Evolutionary conservation across 2,329 filamentous ascomycete genomes (phyloP).

Genomic region (Cyphellophora attinorum): DNA sequence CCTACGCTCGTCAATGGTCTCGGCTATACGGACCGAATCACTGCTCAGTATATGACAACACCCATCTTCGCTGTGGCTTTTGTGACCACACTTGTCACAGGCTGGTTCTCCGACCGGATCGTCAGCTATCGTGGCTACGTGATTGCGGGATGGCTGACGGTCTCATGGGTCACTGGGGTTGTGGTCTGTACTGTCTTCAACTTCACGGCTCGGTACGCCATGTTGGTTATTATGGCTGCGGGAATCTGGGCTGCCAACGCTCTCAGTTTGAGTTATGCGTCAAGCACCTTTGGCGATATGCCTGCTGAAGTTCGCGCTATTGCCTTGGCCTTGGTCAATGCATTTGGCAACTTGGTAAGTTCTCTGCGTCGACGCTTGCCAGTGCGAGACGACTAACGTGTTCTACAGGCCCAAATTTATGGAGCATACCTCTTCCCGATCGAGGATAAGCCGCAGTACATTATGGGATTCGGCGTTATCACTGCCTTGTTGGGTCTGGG

Average conservation of each 20-base stretch:
- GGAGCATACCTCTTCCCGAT: constrained; percentile 44
- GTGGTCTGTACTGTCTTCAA: constrained; percentile 64
- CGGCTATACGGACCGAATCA: constrained; percentile 25
- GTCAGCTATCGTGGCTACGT: constrained; percentile 68
- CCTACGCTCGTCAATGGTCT: constrained; percentile 35
- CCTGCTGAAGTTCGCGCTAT: constrained; percentile 41
- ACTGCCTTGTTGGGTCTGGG: constrained; percentile 24
- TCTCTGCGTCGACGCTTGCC: too few relatives aligned
- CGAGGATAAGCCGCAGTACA: constrained; percentile 39
- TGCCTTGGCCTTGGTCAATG: constrained; percentile 44
- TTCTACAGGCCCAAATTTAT: constrained; percentile 49
- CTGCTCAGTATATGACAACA: constrained; percentile 28
- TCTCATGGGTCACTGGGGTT: constrained; percentile 64
- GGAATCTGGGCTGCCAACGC: constrained; percentile 68
- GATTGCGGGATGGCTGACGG: constrained; percentile 56
- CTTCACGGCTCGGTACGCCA: constrained; percentile 59
- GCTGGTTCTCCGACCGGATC: constrained; percentile 59
- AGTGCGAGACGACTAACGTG: too few relatives aligned
- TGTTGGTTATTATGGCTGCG: constrained; percentile 70
- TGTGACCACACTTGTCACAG: constrained; percentile 52
- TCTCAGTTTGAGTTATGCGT: constrained; percentile 41
- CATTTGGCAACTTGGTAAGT: constrained; percentile 44
- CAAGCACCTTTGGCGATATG: constrained; percentile 42
- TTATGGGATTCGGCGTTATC: constrained; percentile 33
- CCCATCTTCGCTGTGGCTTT: constrained; percentile 57